Base-by-base conservation (phyloP, 495 filamentous ascomycete genomes). In the Stereocaulon alpinum region DNA sequence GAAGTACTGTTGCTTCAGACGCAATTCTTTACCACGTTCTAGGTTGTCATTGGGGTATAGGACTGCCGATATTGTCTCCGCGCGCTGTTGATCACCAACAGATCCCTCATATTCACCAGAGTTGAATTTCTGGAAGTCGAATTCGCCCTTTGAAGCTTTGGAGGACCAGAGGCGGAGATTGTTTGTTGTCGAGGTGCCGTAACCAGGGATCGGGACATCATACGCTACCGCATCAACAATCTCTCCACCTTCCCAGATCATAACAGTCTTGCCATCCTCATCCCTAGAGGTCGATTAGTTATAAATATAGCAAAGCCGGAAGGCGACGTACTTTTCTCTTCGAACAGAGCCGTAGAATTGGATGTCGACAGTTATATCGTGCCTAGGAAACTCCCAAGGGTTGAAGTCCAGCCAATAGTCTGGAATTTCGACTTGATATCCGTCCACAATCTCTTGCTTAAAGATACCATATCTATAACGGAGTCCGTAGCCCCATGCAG, bases 341-440 rank as follows among this genome's bases (percentile, higher is more conserved):
- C 74, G 75, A 41, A 96, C 90, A 62, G 80, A 68, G 55, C 93
- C 93, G 64, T 94, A 95, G 75, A 98, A 98, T 75, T 96, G 91
- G 56, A 98, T 88, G 70, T 96, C 88, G 34, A 98, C 91, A 11
- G 86, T 89, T 47, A 98, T 84, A 68, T 98, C 93, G 70, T 95
- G 90, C 63, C 93, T 81, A 20, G 91, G 89, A 67, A 98, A 97
- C 67, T 98, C 93, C 93, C 93, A 98, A 6, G 94, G 93, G 77
- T 97, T 97, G 71, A 96, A 96, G 68, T 97, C 93, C 34, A 98
- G 82, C 93, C 93, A 98, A 73, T 98, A 98, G 71, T 98, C 93
- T 22, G 93, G 93, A 49, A 97, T 85, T 66, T 98, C 93, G 52
- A 97, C 88, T 72, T 98, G 93, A 67, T 95, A 97, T 18, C 93